These are phyloP conservation scores for Endogone sp. DNA, from an alignment of 192 early-diverging fungal species.

Conservation along the genomic window DNA sequence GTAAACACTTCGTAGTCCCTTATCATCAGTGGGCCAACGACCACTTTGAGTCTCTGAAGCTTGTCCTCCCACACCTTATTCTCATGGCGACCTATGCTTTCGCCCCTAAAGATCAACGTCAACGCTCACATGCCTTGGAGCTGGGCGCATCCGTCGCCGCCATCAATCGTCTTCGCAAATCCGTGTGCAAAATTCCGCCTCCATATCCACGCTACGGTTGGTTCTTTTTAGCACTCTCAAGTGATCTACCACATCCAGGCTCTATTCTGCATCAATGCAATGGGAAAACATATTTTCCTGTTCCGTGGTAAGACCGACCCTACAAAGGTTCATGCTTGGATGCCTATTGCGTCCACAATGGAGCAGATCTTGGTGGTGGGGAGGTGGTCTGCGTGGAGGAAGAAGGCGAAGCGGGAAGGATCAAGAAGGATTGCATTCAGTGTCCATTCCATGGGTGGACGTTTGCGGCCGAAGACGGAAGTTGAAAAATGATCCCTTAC, in stretches of 20 bases:
- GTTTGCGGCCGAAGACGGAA: neutral
- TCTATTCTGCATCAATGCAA: neutral
- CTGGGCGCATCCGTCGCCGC: neutral
- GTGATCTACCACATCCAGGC: conserved; percentile 2
- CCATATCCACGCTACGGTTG: neutral
- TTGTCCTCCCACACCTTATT: too few species aligned
- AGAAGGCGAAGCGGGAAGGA: neutral
- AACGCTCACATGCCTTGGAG: too few species aligned
- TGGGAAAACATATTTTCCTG: neutral
- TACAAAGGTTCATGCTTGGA: neutral
- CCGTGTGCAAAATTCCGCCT: neutral
- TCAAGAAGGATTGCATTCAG: neutral
- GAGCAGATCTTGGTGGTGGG: neutral
- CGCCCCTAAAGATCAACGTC: too few species aligned
- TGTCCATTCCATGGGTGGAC: neutral
- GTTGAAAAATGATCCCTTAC: neutral
- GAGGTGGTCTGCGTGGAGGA: neutral
- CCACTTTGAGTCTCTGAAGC: too few species aligned
- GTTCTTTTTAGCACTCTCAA: neutral
- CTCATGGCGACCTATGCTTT: too few species aligned
- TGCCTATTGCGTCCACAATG: neutral
- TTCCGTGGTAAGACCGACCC: neutral
- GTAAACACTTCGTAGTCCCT: too few species aligned
- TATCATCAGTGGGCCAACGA: too few species aligned
- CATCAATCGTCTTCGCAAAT: conserved; percentile 1